phyloP scores from a whole-genome alignment of 2,329 filamentous ascomycete species.

The Ascochyta clinopodiicola region DNA sequence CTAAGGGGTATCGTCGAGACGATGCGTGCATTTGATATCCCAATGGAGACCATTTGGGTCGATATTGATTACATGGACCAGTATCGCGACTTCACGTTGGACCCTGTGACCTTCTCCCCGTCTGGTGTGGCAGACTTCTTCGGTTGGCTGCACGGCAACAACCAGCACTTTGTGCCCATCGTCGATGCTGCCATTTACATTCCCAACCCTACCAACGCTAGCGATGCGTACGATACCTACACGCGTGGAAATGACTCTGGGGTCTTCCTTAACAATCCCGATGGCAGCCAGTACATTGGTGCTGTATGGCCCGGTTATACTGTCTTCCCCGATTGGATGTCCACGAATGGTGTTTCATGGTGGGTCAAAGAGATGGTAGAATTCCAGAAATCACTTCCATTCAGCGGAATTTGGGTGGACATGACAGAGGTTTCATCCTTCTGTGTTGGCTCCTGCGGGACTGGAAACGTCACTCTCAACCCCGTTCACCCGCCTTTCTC shows the following conservation, averaged over 20 bases:
- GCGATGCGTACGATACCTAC: conserved; percentile 63
- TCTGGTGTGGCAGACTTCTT: conserved; percentile 60
- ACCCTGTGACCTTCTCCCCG: conserved; percentile 59
- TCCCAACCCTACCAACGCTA: conserved; percentile 72
- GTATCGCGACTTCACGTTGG: conserved; percentile 65
- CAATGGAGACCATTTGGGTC: conserved; percentile 57
- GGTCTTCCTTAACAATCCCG: conserved; percentile 61
- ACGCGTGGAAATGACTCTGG: conserved; percentile 57
- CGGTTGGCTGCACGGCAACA: conserved; percentile 58
- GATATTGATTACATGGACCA: conserved; percentile 53
- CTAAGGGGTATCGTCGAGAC: conserved; percentile 64
- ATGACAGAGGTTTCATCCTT: conserved; percentile 69
- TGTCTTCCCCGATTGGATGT: conserved; percentile 67
- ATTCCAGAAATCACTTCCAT: conserved; percentile 61
- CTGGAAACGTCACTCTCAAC: conserved; percentile 68
- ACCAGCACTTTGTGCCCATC: conserved; percentile 67
- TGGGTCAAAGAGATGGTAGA: conserved; percentile 62
- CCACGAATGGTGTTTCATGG: conserved; percentile 64
- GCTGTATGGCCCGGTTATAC: conserved; percentile 66
- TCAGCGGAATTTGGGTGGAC: conserved; percentile 65
- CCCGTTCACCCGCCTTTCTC: conserved; percentile 71
- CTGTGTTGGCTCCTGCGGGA: conserved; percentile 76
- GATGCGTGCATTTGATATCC: conserved; percentile 63
- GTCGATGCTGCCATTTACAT: conserved; percentile 72
- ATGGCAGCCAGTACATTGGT: conserved; percentile 63